Evolutionary conservation across 768 basidiomycete species (phyloP), one percentile per base, ranked within the genome.

Genomic region (Leccinum subtestaceum): DNA sequence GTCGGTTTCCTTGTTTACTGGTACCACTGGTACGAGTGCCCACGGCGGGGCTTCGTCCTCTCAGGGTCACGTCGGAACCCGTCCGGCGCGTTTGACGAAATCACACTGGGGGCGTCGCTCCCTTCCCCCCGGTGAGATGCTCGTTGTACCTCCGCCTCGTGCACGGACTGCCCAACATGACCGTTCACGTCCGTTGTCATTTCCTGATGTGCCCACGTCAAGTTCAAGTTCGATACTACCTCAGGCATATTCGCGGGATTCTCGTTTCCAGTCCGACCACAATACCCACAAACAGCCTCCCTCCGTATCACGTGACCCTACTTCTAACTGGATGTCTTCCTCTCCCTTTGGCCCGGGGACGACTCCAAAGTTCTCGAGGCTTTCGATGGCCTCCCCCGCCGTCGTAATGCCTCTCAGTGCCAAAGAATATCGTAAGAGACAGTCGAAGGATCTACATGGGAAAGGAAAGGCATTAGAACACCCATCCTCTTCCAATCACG

Each of bases 371-470:
- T 74, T 72, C 51, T 72, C 71, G 1, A 65, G 72, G 47, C 67
- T 70, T 17, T 32, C 71, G 27, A 63, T 74, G 59, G 67, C 70
- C 13, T 65, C 65, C 4, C 62, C 73, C 7, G 55, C 64, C 2
- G 65, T 72, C 29, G 67, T 72, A 36, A 72, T 72, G 71, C 71
- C 71, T 0, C 61, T 72, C 45, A 74, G 65, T 5, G 72, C 67
- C 0, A 67, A 38, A 12, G 67, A 72, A n/a, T 72, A 65, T 32
- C 65, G 64, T 38, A 72, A 65, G 23, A 63, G 49, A 55, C 71
- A 65, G 6, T 40, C 64, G 12, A 61, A 15, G 45, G 63, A 25
- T 40, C 32, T 55, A 0, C 6, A 38, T 19, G 61, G 59, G 23
- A 60, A 57, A 17, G 52, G 29, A 32, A 65, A 57, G 27, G 63